Evolutionary conservation across 768 basidiomycete genomes (phyloP).

Genomic region (Suillus placidus): DNA sequence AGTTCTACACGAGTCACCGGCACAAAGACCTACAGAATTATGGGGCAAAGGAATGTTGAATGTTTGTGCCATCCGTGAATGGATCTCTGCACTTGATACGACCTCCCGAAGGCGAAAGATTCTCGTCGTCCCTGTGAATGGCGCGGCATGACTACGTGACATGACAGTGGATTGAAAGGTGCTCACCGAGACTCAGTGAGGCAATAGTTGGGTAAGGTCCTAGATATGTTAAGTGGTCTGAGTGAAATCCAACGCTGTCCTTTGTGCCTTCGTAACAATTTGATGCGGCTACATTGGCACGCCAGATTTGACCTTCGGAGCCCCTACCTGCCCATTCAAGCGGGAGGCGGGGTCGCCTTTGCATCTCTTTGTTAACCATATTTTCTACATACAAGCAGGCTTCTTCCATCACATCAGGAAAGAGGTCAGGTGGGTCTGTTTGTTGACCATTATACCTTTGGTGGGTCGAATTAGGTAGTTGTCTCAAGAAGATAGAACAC

Average conservation of each 20-base stretch:
- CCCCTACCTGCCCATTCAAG: conserved; percentile 63
- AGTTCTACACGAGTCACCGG: conserved; percentile 5
- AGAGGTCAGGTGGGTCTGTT: conserved; percentile 56
- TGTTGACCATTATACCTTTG: conserved; percentile 78
- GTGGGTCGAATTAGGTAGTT: conserved; percentile 11
- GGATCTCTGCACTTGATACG: conserved; percentile 62
- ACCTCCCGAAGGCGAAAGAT: conserved; percentile 79
- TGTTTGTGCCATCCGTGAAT: conserved; percentile 63
- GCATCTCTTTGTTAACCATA: conserved; percentile 72
- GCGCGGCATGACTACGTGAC: neutral
- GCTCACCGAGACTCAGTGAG: conserved; percentile 75
- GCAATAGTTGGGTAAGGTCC: conserved; percentile 88
- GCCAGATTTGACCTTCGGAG: conserved; percentile 48
- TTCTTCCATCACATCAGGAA: conserved; percentile 74
- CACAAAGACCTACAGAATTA: conserved; percentile 61
- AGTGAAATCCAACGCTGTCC: conserved; percentile 82
- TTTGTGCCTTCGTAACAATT: conserved; percentile 84
- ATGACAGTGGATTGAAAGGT: neutral
- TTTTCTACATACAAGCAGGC: conserved; percentile 72
- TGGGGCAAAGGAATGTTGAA: conserved; percentile 78
- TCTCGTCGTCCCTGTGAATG: conserved; percentile 59
- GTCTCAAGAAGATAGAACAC: neutral
- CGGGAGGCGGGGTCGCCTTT: conserved; percentile 57
- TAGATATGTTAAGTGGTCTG: conserved; percentile 79
- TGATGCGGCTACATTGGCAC: conserved; percentile 83